Base-by-base conservation (phyloP, 768 basidiomycete genomes). In the Collybiopsis confluens region DNA sequence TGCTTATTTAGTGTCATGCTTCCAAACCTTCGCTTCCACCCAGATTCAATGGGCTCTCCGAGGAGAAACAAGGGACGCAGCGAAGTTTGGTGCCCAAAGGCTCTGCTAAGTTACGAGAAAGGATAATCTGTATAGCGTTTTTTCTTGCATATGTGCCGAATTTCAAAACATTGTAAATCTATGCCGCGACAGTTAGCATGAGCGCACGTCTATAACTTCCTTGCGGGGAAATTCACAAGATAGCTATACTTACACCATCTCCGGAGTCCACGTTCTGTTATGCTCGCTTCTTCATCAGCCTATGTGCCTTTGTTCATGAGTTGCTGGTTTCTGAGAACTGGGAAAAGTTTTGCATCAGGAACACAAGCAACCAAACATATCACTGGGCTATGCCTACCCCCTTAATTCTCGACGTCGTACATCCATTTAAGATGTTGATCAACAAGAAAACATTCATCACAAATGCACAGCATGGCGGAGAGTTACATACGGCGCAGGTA, bases 11-110 rank as follows among this genome's bases (percentile, higher is more conserved):
- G 45, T 15, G 35, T 20, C 35, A 48, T 36, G 23, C 33, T 48
- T 33, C n/a, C n/a, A n/a, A 48, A 48, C 33, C 47, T 48, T 37
- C 21, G n/a, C 27, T 48, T 48, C 47, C 13, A 36, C 35, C 35
- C 30, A 47, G 45, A 47, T 21, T 23, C 23, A 33, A 35, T 16
- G 6, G 33, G 45, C 35, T 20, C 21, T 11, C 47, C 47, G 47
- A 48, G 47, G 47, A 48, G 33, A 16, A 40, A 40, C 16, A 40
- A 47, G 45, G n/a, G 8, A 47, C 26, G n/a, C n/a, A n/a, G n/a
- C 20, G 13, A 16, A 15, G 5, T 48, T 30, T n/a, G 23, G 47
- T 48, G 37, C 47, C 47, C 37, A 48, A 48, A 40, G 6, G 37
- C 23, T 37, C 6, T 48, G 10, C 30, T n/a, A n/a, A n/a, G n/a